Conservation (phyloP, 2,329 filamentous ascomycete genomes). For the Neurospora sp. region DNA sequence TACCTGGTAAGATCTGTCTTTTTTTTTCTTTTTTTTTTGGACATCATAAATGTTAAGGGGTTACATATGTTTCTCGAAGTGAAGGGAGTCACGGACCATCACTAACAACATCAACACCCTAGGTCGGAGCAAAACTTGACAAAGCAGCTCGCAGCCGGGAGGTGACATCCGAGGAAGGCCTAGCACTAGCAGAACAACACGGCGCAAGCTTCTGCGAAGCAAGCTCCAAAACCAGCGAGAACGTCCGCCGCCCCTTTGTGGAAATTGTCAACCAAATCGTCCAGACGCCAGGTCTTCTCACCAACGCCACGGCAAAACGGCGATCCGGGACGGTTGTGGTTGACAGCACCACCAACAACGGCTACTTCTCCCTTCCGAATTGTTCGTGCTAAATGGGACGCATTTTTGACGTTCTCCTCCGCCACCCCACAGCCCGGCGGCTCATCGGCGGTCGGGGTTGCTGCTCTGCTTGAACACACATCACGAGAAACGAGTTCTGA, state of each 20-base stretch:
- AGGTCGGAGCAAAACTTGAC: slow-evolving; percentile 43
- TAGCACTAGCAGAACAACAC: slow-evolving; percentile 33
- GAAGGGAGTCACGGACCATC: not conserved
- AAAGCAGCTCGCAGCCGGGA: slow-evolving; percentile 30
- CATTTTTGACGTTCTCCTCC: not conserved
- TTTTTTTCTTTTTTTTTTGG: not conserved
- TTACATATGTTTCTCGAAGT: not conserved
- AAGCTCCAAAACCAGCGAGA: slow-evolving; percentile 42
- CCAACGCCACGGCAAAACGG: slow-evolving; percentile 15
- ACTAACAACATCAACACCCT: not conserved
- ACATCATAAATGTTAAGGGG: not conserved
- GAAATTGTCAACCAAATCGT: slow-evolving; percentile 42
- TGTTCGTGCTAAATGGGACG: slow-evolving; percentile 17
- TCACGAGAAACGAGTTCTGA: not conserved
- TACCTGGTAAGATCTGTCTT: slow-evolving; percentile 29
- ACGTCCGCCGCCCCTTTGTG: slow-evolving; percentile 40
- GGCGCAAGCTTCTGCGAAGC: slow-evolving; percentile 42
- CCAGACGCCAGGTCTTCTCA: slow-evolving; percentile 32
- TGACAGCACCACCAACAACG: slow-evolving; percentile 11
- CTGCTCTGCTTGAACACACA: not conserved
- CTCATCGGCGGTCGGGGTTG: not conserved
- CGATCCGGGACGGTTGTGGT: slow-evolving; percentile 21
- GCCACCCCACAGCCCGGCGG: not conserved
- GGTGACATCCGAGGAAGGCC: slow-evolving; percentile 37
- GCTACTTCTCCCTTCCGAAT: slow-evolving; percentile 7